Evolutionary conservation across 345 rosid species (phyloP).

Genomic region (Boechera retrofracta): DNA sequence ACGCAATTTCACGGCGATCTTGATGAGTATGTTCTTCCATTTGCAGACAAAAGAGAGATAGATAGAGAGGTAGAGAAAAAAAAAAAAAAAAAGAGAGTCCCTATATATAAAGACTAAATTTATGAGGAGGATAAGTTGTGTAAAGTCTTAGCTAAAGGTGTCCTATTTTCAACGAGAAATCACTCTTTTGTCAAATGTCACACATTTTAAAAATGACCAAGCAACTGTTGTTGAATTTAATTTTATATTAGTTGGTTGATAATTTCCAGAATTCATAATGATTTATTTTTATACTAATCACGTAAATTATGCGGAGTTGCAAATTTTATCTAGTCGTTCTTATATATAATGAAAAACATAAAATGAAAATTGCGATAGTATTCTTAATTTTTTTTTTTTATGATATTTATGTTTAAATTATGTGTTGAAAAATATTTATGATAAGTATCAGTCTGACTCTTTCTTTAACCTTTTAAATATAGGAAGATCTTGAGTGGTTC

Average conservation of each 20-base stretch:
- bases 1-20: slow-evolving; percentile 58
- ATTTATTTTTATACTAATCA: not conserved
- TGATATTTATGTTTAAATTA: not conserved
- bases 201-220: slow-evolving; percentile 8
- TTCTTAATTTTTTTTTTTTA: not conserved
- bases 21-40: slow-evolving; percentile 68
- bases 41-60: slow-evolving; percentile 28
- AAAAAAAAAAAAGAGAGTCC: not conserved
- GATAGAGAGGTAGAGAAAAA: slow-evolving; percentile 2
- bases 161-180: slow-evolving; percentile 48
- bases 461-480: slow-evolving; percentile 1
- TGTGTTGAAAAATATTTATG: not conserved
- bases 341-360: not conserved
- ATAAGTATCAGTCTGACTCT: slow-evolving; percentile 17
- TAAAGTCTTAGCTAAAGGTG: slow-evolving; percentile 45
- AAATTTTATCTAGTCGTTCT: not conserved
- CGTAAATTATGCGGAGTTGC: not conserved
- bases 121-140: slow-evolving; percentile 28
- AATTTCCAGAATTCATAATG: not conserved
- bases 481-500: slow-evolving; percentile 17
- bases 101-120: slow-evolving; percentile 25
- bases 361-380: not conserved
- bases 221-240: slow-evolving; percentile 12
- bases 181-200: slow-evolving; percentile 49
- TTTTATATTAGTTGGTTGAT: not conserved